Percentiles rank a stretch among this genome's conserved stretches.
Conservation (phyloP, 306 rosid genomes). For the Citrullus mucosospermus region DNA sequence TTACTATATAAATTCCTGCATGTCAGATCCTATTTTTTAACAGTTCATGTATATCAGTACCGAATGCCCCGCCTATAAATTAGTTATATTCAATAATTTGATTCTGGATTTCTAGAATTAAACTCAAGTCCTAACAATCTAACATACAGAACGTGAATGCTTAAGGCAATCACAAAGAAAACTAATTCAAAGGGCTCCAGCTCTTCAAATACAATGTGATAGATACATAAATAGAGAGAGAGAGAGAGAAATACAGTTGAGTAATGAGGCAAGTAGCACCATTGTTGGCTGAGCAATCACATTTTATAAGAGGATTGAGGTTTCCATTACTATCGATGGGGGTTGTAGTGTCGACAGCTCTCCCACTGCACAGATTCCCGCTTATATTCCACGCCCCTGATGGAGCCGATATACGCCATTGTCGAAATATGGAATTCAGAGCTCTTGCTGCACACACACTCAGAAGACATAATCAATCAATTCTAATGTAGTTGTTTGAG, state of each 20-base stretch:
- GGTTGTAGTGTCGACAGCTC: slow-evolving; percentile 21
- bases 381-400: slow-evolving; percentile 43
- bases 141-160: not conserved
- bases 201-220: not conserved
- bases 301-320: slow-evolving; percentile 60
- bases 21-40: not conserved
- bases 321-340: fast-evolving
- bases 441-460: slow-evolving; percentile 22
- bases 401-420: slow-evolving; percentile 31
- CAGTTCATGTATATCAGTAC: not conserved
- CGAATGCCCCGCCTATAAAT: not conserved
- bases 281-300: slow-evolving; percentile 30
- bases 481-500: not conserved
- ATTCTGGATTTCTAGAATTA: not conserved
- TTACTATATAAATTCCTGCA: not conserved
- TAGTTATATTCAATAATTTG: not conserved
- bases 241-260: slow-evolving; percentile 26
- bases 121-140: not conserved
- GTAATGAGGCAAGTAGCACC: slow-evolving; percentile 46
- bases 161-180: not conserved
- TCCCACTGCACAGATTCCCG: slow-evolving; percentile 61
- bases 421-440: slow-evolving; percentile 46
- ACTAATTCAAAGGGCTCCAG: not conserved
- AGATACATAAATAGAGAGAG: not conserved
- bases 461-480: not conserved